These are phyloP conservation scores for Saccharomyces cerevisiae DNA, from an alignment of 805 yeast genomes.

Conservation along the genomic window DNA sequence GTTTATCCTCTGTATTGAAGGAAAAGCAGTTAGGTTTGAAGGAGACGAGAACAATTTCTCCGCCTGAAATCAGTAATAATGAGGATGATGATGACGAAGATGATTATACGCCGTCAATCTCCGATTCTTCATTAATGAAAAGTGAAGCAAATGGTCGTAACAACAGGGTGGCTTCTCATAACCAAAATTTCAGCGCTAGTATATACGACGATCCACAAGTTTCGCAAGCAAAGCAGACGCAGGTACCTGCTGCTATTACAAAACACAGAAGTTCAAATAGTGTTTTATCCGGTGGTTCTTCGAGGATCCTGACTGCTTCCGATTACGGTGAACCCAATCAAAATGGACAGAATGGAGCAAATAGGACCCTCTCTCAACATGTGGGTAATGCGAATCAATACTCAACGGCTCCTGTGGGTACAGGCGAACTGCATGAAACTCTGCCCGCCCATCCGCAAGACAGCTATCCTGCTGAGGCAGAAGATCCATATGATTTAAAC, in stretches of 20 bases:
- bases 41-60: background rate
- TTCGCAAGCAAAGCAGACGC: background rate
- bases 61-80: background rate
- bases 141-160: background rate
- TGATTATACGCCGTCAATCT: background rate
- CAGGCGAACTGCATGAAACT: background rate
- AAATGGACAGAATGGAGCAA: background rate
- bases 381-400: background rate
- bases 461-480: background rate
- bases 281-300: background rate
- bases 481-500: background rate
- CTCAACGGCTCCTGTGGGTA: background rate
- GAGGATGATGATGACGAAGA: conserved; percentile 1
- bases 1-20: background rate
- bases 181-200: background rate
- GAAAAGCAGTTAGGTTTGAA: background rate
- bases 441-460: background rate
- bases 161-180: background rate
- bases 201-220: background rate
- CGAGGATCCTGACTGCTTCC: background rate
- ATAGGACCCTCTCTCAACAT: background rate
- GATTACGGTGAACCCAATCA: background rate
- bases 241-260: background rate
- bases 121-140: background rate
- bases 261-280: background rate